Evolutionary conservation across 305 asterid genomes (phyloP), one percentile per base, ranked within the genome.

Genomic region (Euphrasia arctica): DNA sequence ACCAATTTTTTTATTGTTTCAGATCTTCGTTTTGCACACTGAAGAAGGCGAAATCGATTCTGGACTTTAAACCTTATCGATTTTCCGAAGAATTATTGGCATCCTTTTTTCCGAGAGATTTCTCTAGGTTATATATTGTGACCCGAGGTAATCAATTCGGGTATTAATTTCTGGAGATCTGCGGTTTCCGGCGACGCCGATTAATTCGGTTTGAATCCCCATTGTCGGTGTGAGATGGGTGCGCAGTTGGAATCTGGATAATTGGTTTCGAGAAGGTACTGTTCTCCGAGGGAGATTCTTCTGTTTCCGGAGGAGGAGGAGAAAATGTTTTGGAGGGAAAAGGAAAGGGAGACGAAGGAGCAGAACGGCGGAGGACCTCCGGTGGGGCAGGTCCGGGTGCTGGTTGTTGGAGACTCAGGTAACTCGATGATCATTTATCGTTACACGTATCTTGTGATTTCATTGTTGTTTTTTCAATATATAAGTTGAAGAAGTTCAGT

Each of bases 371-470:
- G 43, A 39, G 43, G 95, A 12, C 98, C 97, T 63, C 97, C 88
- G 58, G 84, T 85, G 75, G 97, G 98, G 64, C 95, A 89, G 82
- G 91, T 92, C 74, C 75, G 97, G 71, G 98, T 92, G 60, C 85
- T 89, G 52, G 81, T 89, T 80, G 93, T 89, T 66, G 97, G 97
- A 43, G 84, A 80, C 58, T 76, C 84, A 65, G 89, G 89, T 80
- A 74, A 52, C 62, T 72, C 51, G 34, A 59, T 59, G 9, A 31
- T 67, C 32, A 34, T 54, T 70, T 8, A 31, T 67, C 32, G 42
- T 54, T 70, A 58, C 12, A 43, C n/a, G 10, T 36, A 25, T 57
- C 6, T 54, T 18, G 12, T 27, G 8, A 13, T 42, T 39, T 43
- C 64, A 55, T 41, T 39, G 59, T 60, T 54, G 62, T 11, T 25